Base-by-base conservation (phyloP, 305 asterid species). In the Withania somnifera region DNA sequence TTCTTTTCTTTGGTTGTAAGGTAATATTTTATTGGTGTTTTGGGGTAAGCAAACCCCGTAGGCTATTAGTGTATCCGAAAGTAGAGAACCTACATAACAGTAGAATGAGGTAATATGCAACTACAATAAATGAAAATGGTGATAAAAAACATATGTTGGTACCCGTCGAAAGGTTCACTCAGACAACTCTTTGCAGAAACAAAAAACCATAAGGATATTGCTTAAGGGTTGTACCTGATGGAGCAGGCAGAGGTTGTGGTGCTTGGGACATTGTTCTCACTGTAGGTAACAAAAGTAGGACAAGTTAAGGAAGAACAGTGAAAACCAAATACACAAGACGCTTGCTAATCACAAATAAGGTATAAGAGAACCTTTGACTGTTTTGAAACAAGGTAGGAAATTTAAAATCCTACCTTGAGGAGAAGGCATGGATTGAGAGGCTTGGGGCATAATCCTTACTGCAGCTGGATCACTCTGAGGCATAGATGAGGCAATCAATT, bases 381-480 rank as follows among this genome's bases (percentile, higher is more conserved):
- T 7, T 36, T 36, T 36, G 40, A 36, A 36, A 36, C 40, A 5
- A 4, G 79, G 26, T 26, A 15, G 26, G 56, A 15, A 47, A 47
- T 47, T 47, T 4, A 20, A 50, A 68, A 32, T 61, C 68, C 76
- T 90, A 93, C 97, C 87, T 80, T 95, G 82, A 68, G 90, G 87
- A 80, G 88, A 84, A 83, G 94, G 85, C 20, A 77, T 83, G 60
- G 85, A 83, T 83, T 86, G 93, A 86, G 93, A 89, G 81, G 87
- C 88, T 83, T 89, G 97, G 77, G 93, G 86, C 77, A 89, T 77
- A 84, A 78, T 89, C 86, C 91, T 87, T 47, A 83, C 85, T 19
- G 87, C 77, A 86, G 92, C 64, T 57, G 87, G 91, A 84, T 91
- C 93, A 66, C 90, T 90, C 53, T 85, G 88, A 84, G 92, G 92